Evolutionary conservation across 2,329 filamentous ascomycete species (phyloP).

Genomic region (Metarhizium rileyi): DNA sequence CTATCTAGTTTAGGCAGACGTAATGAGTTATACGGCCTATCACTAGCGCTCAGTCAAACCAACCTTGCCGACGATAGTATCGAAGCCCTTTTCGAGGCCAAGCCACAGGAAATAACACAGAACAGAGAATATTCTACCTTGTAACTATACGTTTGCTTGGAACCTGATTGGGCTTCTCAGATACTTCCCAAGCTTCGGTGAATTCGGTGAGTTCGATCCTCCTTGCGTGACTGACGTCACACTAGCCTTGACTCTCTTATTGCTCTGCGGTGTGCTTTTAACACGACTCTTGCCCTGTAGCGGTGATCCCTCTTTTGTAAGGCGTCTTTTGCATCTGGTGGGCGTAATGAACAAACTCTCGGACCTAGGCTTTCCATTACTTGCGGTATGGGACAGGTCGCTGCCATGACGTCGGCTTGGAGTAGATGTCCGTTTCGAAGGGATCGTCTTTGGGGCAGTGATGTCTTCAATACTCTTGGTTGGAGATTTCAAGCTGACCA

Average conservation of each 20-base stretch:
- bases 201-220: not conserved
- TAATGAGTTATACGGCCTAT: too few relatives aligned
- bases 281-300: not conserved
- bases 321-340: not conserved
- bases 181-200: not conserved
- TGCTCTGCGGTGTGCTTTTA: not conserved
- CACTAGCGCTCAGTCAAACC: too few relatives aligned
- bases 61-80: not conserved
- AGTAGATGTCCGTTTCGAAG: not conserved
- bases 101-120: not conserved
- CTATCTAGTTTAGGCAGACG: too few relatives aligned
- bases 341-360: not conserved
- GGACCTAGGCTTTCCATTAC: not conserved
- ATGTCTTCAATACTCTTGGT: not conserved
- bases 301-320: not conserved
- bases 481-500: constrained; percentile 11
- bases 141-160: not conserved
- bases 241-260: not conserved
- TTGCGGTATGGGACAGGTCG: not conserved
- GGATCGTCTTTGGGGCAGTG: not conserved
- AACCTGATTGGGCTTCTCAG: not conserved
- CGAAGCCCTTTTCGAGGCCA: not conserved
- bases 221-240: not conserved
- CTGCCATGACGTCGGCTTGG: not conserved
- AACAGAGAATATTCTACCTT: not conserved